Base-by-base conservation (phyloP, 2,329 filamentous ascomycete species). In the Calonectria fujianensis region DNA sequence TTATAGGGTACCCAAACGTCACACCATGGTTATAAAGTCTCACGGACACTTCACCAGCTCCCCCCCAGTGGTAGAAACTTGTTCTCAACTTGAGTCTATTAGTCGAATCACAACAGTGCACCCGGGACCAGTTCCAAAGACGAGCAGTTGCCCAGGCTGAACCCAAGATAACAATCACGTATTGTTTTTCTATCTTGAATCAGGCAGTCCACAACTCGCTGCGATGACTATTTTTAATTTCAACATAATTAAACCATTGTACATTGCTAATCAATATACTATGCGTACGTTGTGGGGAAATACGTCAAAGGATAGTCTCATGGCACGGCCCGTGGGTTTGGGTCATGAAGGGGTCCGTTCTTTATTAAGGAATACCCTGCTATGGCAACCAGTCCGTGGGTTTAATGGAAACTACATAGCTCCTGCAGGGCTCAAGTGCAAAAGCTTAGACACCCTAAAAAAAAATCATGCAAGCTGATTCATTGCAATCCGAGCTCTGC, bases 281-380 rank as follows among this genome's bases (percentile, higher is more conserved):
- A 48, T n/a, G 18, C n/a, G 24, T 48, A 10, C 45, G 20, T 48
- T 48, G 45, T 48, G 45, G 45, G 11, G 45, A 48, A 48, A 48
- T 45, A 45, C 18, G 45, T 48, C 45, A 48, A 48, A 48, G n/a
- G 13, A 13, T 48, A 48, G 4, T 48, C 45, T 3, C 45, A 48
- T 48, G 45, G 45, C 45, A 48, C 45, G 45, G 45, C 45, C 45
- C 45, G 45, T 48, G 11, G 45, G 45, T 48, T 48, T n/a, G n/a
- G 45, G 45, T 48, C 45, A 20, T 48, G 45, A 48, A 48, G 45
- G 13, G 45, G 45, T 48, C 45, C 45, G 45, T 48, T 48, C 45
- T 48, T 48, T 48, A 48, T 48, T 24, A 48, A 48, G n/a, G 45
- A 11, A 48, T 5, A 24, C n/a, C 20, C 45, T 48, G 45, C n/a